Evolutionary conservation across 2,329 filamentous ascomycete species (phyloP).

Genomic region (Falciphora oryzae): DNA sequence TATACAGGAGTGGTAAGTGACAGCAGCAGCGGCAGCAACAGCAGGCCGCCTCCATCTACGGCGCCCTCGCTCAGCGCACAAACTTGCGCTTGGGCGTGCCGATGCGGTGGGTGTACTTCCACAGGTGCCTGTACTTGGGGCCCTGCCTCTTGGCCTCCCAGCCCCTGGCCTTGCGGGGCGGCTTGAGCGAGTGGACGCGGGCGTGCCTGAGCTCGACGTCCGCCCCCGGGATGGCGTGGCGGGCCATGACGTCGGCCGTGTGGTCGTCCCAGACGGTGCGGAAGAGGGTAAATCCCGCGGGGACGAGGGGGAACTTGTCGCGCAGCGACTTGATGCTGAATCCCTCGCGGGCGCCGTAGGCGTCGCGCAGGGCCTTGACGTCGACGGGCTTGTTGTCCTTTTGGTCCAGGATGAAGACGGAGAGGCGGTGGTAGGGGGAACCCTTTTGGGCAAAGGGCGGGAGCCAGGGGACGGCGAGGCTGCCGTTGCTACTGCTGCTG

Average conservation of each 20-base stretch:
- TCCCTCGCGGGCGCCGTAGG: slow-evolving; percentile 49
- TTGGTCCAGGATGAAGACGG: slow-evolving; percentile 80
- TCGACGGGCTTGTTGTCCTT: slow-evolving; percentile 54
- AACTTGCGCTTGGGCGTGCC: slow-evolving; percentile 21
- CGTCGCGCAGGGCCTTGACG: slow-evolving; percentile 47
- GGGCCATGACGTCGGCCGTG: slow-evolving; percentile 81
- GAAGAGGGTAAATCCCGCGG: slow-evolving; percentile 85
- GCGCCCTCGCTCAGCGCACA: slow-evolving; percentile 15
- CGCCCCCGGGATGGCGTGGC: slow-evolving; percentile 66
- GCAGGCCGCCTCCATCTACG: neutral
- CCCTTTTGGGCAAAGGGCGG: slow-evolving; percentile 87
- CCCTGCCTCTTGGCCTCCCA: slow-evolving; percentile 63
- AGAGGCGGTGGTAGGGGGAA: slow-evolving; percentile 82
- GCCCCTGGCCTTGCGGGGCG: slow-evolving; percentile 53
- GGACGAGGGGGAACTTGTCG: slow-evolving; percentile 59
- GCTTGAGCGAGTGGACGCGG: slow-evolving; percentile 64
- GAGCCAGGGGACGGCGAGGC: slow-evolving; percentile 75
- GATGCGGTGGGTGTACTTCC: slow-evolving; percentile 61
- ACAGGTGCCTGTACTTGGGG: slow-evolving; percentile 58
- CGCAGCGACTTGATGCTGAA: slow-evolving; percentile 74
- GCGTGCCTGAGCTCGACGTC: slow-evolving; percentile 81
- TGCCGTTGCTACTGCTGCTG: slow-evolving; percentile 45
- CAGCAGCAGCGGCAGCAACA: neutral
- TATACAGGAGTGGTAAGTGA: slow-evolving; percentile 1
- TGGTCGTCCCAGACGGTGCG: slow-evolving; percentile 83